Base-by-base conservation (phyloP, 108 stramenopile species). In the Poteriospumella lacustris region DNA sequence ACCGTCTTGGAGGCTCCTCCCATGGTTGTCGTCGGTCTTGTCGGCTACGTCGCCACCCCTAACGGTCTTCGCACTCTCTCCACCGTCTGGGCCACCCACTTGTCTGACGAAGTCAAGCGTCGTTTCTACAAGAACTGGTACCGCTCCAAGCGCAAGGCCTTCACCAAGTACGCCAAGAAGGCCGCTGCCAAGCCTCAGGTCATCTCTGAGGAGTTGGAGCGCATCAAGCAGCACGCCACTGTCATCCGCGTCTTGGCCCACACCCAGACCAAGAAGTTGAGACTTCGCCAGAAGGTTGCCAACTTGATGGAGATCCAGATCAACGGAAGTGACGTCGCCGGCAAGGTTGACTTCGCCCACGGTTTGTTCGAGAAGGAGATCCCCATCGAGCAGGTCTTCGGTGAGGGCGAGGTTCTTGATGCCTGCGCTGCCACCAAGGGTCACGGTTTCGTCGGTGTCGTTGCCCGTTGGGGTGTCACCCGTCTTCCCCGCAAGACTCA, bases 41-140 rank as follows among this genome's bases (percentile, higher is more conserved):
- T 97, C 60, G 98, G 98, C 68, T 99, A 99, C 93, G 91, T 97
- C 31, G 95, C 94, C 84, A 99, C 98, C 75, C 97, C 98, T 68
- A 89, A 84, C 43, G 98, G 98, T 67, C 94, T 99, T 62, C 95
- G 96, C 73, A 94, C 95, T 60, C 85, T 99, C 68, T 95, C 95
- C 79, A 97, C 98, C 76, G 98, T 99, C 73, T 99, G 97, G 88
- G 95, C 98, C 26, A 92, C 94, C 90, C 95, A 97, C 84, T 90
- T 99, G 83, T 88, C 85, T 77, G 98, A 99, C 80, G 97, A 97
- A 85, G 92, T 96, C 93, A 94, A 94, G 92, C 96, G 98, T 87
- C 91, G 24, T 36, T 90, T 94, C 83, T 99, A 99, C 97, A 99
- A 99, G 96, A 97, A 97, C 92, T 99, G 98, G 98, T 98, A 95